Evolutionary conservation across 768 basidiomycete species (phyloP).

Genomic region (Pisolithus sp.): DNA sequence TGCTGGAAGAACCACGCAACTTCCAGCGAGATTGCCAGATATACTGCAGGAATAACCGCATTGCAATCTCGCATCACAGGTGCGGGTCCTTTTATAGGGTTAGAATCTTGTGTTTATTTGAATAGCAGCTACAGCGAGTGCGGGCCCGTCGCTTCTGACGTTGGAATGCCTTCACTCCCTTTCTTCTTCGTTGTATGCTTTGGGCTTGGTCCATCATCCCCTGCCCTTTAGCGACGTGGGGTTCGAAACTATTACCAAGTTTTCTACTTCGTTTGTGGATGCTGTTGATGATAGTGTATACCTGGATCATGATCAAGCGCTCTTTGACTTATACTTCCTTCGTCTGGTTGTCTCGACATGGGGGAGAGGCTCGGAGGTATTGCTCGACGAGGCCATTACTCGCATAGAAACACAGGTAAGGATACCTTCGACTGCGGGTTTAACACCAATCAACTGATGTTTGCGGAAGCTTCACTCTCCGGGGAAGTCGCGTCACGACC

Average conservation of each 20-base stretch:
- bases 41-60: constrained; percentile 7
- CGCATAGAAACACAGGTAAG: constrained; percentile 23
- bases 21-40: constrained; percentile 17
- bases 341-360: constrained; percentile 34
- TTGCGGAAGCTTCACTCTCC: constrained; percentile 12
- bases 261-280: constrained; percentile 28
- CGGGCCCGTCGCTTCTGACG: constrained; percentile 47
- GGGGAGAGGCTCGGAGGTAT: constrained; percentile 9
- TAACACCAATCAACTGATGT: constrained; percentile 1
- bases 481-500: constrained; percentile 9
- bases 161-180: constrained; percentile 50
- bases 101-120: constrained; percentile 8
- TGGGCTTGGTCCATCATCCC: constrained; percentile 42
- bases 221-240: constrained; percentile 30
- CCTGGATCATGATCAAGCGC: constrained; percentile 23
- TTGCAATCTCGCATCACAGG: constrained; percentile 5
- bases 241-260: constrained; percentile 33
- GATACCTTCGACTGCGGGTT: not conserved
- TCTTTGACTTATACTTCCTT: constrained; percentile 47
- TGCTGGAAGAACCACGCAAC: constrained; percentile 50
- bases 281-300: constrained; percentile 28
- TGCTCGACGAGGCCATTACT: constrained; percentile 26
- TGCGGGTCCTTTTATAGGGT: constrained; percentile 5
- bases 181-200: constrained; percentile 46
- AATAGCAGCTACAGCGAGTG: constrained; percentile 14